Conservation (phyloP, 208 protist species). For the Wallacemonas rigidus region DNA sequence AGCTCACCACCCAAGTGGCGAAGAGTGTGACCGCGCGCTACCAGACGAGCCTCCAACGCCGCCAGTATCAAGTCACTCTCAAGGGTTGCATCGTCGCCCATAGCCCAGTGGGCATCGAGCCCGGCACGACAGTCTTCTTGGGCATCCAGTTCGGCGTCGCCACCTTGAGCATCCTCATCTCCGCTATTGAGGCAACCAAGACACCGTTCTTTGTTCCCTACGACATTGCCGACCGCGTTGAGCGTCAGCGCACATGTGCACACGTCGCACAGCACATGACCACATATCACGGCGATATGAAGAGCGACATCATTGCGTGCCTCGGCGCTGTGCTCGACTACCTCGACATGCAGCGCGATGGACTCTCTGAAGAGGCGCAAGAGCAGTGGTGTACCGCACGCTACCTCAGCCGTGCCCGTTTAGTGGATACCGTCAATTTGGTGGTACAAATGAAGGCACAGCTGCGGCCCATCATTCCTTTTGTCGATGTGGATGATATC, state of each 20-base stretch:
- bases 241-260: slow-evolving; percentile 26
- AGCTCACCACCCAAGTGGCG: too few relatives aligned
- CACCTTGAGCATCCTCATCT: slow-evolving; percentile 66
- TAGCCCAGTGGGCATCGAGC: slow-evolving; percentile 55
- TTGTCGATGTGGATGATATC: slow-evolving; percentile 64
- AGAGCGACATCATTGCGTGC: slow-evolving; percentile 64
- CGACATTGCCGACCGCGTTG: slow-evolving; percentile 42
- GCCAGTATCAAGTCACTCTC: slow-evolving; percentile 56
- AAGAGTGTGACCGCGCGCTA: too few relatives aligned
- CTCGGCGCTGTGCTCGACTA: slow-evolving; percentile 70
- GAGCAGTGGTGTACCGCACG: slow-evolving; percentile 71
- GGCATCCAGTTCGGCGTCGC: slow-evolving; percentile 71
- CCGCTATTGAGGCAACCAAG: slow-evolving; percentile 62
- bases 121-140: slow-evolving; percentile 69
- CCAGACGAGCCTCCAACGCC: too few relatives aligned
- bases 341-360: slow-evolving; percentile 76
- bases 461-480: slow-evolving; percentile 55
- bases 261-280: slow-evolving; percentile 51
- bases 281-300: slow-evolving; percentile 49
- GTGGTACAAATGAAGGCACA: slow-evolving; percentile 77
- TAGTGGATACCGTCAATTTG: slow-evolving; percentile 63
- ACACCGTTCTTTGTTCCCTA: slow-evolving; percentile 74
- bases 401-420: slow-evolving; percentile 62
- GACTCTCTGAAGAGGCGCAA: slow-evolving; percentile 76
- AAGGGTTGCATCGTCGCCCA: slow-evolving; percentile 69